Evolutionary conservation across 257 asterid genomes (phyloP), one percentile per base, ranked within the genome.

Genomic region (Solanum raphanifolium): DNA sequence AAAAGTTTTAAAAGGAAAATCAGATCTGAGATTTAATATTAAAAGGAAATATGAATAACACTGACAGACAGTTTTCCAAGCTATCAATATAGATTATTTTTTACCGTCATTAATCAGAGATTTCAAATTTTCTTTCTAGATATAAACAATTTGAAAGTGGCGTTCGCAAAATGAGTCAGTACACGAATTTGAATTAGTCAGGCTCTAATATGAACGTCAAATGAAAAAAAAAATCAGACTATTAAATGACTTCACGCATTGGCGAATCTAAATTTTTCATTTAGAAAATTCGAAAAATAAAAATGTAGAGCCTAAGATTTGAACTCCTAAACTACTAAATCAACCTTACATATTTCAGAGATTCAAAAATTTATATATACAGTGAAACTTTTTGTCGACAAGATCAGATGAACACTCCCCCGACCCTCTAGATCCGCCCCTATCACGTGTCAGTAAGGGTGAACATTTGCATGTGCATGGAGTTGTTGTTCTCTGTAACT

Each of bases 171-270:
- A 2, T 16, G 3, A 52, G 65, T 55, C 0, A 60, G 4, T 60
- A 12, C 3, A 60, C 0, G 1, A 60, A 60, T 23, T 23, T 2
- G 1, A 62, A 0, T 62, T 62, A 23, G 15, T 2, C 3, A 62
- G 0, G 1, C 3, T 62, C 0, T 13, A n/a, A 9, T 2, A 23
- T 5, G 16, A 9, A n/a, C 0, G 0, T 0, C 3, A 2, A n/a
- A 62, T 5, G 3, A 23, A 60, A 62, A 9, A 1, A 21, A 8
- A 58, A 21, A 9, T 23, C 9, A 62, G 1, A 62, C 3, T 23
- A n/a, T 9, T 11, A n/a, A 62, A 62, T n/a, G 15, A n/a, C 6
- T n/a, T 62, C 8, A n/a, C 16, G 1, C 13, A n/a, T 1, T 23
- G 11, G 3, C 13, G 1, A 1, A 58, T 58, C 5, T 58, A 58